phyloP scores from a whole-genome alignment of 805 yeast genomes.

The Candida mattraensis region DNA sequence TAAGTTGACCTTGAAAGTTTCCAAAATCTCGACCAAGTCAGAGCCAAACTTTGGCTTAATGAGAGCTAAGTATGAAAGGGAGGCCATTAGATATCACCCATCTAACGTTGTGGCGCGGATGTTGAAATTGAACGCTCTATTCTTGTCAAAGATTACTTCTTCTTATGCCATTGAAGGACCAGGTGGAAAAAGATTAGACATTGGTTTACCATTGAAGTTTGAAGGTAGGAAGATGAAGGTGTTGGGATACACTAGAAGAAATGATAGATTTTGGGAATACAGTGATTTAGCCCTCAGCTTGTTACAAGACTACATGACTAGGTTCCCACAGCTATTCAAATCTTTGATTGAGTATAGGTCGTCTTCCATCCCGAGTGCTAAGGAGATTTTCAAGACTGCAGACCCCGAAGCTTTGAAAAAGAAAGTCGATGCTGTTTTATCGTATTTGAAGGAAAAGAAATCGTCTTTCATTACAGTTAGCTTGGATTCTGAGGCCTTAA shows the following conservation, averaged over 20 bases:
- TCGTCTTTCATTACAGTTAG: slow-evolving; percentile 59
- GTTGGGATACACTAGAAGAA: slow-evolving; percentile 77
- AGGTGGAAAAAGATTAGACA: slow-evolving; percentile 52
- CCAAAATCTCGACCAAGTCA: slow-evolving; percentile 42
- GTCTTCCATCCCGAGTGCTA: slow-evolving; percentile 38
- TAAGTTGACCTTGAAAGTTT: slow-evolving; percentile 51
- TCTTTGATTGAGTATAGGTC: slow-evolving; percentile 26
- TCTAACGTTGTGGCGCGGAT: slow-evolving; percentile 62
- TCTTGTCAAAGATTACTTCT: slow-evolving; percentile 78
- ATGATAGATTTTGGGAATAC: slow-evolving; percentile 74
- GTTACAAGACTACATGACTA: slow-evolving; percentile 55
- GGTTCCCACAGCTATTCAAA: slow-evolving; percentile 63
- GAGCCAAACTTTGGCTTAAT: slow-evolving; percentile 69
- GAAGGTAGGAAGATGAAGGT: slow-evolving; percentile 80
- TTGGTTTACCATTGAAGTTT: slow-evolving; percentile 84
- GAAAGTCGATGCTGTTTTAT: slow-evolving; percentile 33
- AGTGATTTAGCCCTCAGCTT: slow-evolving; percentile 72
- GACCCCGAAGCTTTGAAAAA: slow-evolving; percentile 45
- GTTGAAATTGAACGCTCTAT: slow-evolving; percentile 57
- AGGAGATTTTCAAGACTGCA: slow-evolving; percentile 37
- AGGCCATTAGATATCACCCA: slow-evolving; percentile 59
- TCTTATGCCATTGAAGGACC: slow-evolving; percentile 59
- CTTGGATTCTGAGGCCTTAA: slow-evolving; percentile 75
- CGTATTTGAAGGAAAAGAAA: slow-evolving; percentile 51
- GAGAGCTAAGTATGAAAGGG: slow-evolving; percentile 57